Evolutionary conservation across 2,329 filamentous ascomycete species (phyloP).

Genomic region (Colletotrichum shisoi): DNA sequence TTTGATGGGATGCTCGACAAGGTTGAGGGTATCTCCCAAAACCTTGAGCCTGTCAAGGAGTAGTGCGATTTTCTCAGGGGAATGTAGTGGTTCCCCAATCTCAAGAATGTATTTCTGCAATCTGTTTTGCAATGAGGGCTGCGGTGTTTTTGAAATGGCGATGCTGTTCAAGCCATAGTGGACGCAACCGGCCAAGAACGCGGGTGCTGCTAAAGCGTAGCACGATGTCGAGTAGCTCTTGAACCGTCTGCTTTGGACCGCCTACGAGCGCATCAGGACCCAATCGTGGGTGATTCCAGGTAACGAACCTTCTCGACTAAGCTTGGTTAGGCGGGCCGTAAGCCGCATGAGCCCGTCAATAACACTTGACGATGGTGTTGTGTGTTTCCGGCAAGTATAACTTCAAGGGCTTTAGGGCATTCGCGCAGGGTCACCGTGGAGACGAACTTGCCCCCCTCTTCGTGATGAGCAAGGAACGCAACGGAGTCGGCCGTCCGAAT

Average conservation of each 20-base stretch:
- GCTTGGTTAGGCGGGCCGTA: neutral
- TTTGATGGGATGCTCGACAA: neutral
- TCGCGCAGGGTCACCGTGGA: slow-evolving; percentile 2
- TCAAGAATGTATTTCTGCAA: slow-evolving; percentile 2
- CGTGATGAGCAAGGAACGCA: slow-evolving; percentile 11
- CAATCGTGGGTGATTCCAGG: neutral
- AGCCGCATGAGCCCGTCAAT: neutral
- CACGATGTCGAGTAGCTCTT: slow-evolving; percentile 7
- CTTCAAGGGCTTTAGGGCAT: neutral
- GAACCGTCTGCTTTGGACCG: neutral
- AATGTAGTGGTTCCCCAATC: neutral
- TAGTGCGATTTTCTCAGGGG: neutral
- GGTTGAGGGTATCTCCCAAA: neutral
- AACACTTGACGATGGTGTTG: neutral
- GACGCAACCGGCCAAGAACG: slow-evolving; percentile 5
- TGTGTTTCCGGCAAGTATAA: slow-evolving; percentile 6
- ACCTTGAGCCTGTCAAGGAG: slow-evolving; percentile 1
- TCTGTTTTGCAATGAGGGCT: neutral
- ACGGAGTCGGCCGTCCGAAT: slow-evolving; percentile 3
- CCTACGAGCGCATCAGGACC: slow-evolving; percentile 1
- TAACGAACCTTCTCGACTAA: slow-evolving; percentile 5
- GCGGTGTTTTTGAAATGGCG: neutral
- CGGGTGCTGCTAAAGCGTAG: slow-evolving; percentile 7
- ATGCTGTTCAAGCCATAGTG: neutral
- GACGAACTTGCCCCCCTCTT: slow-evolving; percentile 12